A percentile compares a stretch with the other conserved stretches of the same genome.
These are phyloP conservation scores for Phytophthora fragariaefolia DNA, from an alignment of 352 stramenopile species.

Conservation along the genomic window DNA sequence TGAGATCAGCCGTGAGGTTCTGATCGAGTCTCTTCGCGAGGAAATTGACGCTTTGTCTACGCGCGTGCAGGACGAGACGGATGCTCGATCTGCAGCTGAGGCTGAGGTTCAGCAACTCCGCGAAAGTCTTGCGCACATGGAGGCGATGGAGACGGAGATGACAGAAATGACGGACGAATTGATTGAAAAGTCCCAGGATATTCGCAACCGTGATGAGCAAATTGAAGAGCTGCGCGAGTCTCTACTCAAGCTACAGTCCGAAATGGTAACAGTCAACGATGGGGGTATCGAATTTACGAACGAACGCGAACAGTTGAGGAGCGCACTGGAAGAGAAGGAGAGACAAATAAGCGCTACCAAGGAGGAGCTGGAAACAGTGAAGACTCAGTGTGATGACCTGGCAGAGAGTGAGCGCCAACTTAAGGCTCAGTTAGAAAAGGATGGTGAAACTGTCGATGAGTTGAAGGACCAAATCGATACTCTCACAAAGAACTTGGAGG, in stretches of 20 bases:
- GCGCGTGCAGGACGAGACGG: constrained; percentile 71
- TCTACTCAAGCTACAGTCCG: constrained; percentile 50
- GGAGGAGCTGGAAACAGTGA: constrained; percentile 48
- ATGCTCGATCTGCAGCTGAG: constrained; percentile 62
- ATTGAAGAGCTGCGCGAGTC: constrained; percentile 63
- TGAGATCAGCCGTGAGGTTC: constrained; percentile 61
- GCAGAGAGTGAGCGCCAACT: constrained; percentile 57
- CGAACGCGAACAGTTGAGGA: constrained; percentile 46
- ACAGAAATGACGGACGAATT: constrained; percentile 82
- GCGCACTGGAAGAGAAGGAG: constrained; percentile 43
- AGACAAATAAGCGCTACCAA: constrained; percentile 39
- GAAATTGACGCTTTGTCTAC: constrained; percentile 74
- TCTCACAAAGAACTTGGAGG: constrained; percentile 46
- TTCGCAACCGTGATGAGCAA: constrained; percentile 65
- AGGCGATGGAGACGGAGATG: constrained; percentile 81
- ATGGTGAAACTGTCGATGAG: constrained; percentile 46
- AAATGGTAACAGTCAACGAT: constrained; percentile 53
- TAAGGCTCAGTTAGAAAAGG: constrained; percentile 46
- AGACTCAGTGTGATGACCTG: constrained; percentile 60
- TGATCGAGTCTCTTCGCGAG: constrained; percentile 70
- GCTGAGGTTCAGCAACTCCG: constrained; percentile 61
- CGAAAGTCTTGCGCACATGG: constrained; percentile 63
- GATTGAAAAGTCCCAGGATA: constrained; percentile 77
- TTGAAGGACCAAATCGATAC: constrained; percentile 57
- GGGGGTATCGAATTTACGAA: constrained; percentile 56